Conservation (phyloP, 345 rosid genomes). For the Rubroshorea leprosula region DNA sequence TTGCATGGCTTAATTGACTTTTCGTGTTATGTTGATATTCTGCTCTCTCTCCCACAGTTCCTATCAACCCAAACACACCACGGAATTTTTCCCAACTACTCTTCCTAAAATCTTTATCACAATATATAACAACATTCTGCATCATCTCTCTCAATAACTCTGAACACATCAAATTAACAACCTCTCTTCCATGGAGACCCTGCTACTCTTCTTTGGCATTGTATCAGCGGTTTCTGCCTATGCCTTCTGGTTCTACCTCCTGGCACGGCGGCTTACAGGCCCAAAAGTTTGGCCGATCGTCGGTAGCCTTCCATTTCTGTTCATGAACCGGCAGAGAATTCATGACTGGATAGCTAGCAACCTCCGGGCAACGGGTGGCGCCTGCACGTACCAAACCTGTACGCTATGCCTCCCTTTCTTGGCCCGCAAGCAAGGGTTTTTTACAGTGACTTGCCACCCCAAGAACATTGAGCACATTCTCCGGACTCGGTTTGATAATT, state of each 20-base stretch:
- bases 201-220: conserved; percentile 26
- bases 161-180: neutral
- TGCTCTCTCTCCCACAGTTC: conserved; percentile 14
- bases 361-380: conserved; percentile 61
- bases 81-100: conserved; percentile 52
- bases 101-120: conserved; percentile 48
- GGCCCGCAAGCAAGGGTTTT: conserved; percentile 69
- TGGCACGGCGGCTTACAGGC: conserved; percentile 59
- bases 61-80: conserved; percentile 36
- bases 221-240: conserved; percentile 40
- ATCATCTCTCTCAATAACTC: conserved; percentile 10
- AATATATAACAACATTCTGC: conserved; percentile 16
- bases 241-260: conserved; percentile 66
- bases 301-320: conserved; percentile 67
- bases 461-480: conserved; percentile 83
- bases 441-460: conserved; percentile 84
- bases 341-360: conserved; percentile 80
- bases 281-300: conserved; percentile 63
- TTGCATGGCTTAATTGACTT: conserved; percentile 13
- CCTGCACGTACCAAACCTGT: conserved; percentile 73
- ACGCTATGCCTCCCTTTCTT: conserved; percentile 66
- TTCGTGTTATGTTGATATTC: conserved; percentile 24
- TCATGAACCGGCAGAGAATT: conserved; percentile 45
- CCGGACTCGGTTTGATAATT: conserved; percentile 74
- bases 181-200: conserved; percentile 41